These are phyloP conservation scores for Trichophyton schoenleinii DNA, from an alignment of 2,329 filamentous ascomycete species.

Conservation along the genomic window DNA sequence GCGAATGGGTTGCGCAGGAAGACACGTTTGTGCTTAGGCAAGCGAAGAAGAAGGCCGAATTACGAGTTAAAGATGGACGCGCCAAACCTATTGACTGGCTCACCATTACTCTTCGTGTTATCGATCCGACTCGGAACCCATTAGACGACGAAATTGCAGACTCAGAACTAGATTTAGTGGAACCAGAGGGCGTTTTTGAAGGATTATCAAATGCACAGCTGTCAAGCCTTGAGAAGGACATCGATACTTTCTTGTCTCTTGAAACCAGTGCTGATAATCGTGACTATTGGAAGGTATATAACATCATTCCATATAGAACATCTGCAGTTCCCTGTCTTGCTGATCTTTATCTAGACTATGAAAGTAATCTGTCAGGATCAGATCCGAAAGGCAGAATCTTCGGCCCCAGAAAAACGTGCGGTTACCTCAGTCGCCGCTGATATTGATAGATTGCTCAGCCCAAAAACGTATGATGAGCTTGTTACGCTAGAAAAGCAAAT, in stretches of 20 bases:
- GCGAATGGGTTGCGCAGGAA: constrained; percentile 82
- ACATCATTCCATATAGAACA: background rate
- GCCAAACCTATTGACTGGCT: constrained; percentile 90
- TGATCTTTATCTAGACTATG: constrained; percentile 47
- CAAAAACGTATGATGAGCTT: constrained; percentile 79
- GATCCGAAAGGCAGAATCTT: constrained; percentile 50
- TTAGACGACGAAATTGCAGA: constrained; percentile 74
- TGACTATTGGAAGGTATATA: constrained; percentile 67
- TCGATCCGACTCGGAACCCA: constrained; percentile 68
- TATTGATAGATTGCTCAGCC: constrained; percentile 72
- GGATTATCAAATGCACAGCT: constrained; percentile 55
- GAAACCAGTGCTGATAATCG: constrained; percentile 66
- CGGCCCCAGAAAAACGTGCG: constrained; percentile 56
- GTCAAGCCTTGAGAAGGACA: constrained; percentile 66
- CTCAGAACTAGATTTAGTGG: constrained; percentile 62
- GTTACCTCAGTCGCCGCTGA: constrained; percentile 73
- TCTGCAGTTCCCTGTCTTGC: background rate
- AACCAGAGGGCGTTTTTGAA: constrained; percentile 71
- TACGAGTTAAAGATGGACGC: constrained; percentile 79
- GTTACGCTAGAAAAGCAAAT: constrained; percentile 79
- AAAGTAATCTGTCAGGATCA: constrained; percentile 70
- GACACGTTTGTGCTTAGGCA: constrained; percentile 93
- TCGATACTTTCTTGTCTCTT: constrained; percentile 63
- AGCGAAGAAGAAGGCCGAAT: constrained; percentile 94
- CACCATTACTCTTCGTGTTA: constrained; percentile 75